Percentiles rank a stretch among this genome's conserved stretches.
Evolutionary conservation across 2,329 filamentous ascomycete genomes (phyloP).

Genomic region (Trichoderma atroviride): DNA sequence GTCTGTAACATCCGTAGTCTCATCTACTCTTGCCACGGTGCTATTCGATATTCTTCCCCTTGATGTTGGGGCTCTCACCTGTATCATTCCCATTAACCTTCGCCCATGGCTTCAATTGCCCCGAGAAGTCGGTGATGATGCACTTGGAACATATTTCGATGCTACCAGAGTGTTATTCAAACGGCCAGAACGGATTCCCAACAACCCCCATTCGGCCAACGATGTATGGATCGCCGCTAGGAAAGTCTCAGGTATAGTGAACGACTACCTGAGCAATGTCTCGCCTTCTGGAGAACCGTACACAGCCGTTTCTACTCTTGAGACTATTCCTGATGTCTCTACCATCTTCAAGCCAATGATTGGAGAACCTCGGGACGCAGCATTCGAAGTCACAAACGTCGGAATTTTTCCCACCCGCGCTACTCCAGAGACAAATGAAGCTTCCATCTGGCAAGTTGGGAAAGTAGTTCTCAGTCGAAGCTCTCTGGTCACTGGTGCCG

Average conservation of each 20-base stretch:
- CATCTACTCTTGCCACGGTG: neutral
- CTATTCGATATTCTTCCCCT: neutral
- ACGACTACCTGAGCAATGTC: neutral
- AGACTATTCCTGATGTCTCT: conserved; percentile 44
- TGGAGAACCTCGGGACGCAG: conserved; percentile 42
- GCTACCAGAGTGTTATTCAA: neutral
- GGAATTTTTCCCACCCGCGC: conserved; percentile 38
- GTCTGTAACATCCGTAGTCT: neutral
- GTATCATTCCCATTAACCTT: neutral
- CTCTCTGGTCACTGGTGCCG: conserved; percentile 41
- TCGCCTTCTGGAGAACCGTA: conserved; percentile 6
- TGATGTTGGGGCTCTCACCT: neutral
- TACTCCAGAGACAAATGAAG: conserved; percentile 17
- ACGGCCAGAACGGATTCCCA: neutral
- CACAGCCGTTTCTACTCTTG: conserved; percentile 23
- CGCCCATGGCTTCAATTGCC: neutral
- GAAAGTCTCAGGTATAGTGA: neutral
- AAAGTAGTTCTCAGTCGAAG: conserved; percentile 50
- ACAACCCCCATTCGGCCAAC: neutral
- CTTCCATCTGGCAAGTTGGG: conserved; percentile 35
- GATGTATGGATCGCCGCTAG: neutral
- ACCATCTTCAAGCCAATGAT: conserved; percentile 42
- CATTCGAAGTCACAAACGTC: conserved; percentile 51
- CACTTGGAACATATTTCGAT: neutral
- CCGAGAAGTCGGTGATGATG: neutral